A percentile compares a stretch with the other conserved stretches of the same genome.
Conservation (phyloP, 176 grass and related monocot genomes). For the Pontederia paniculata region DNA sequence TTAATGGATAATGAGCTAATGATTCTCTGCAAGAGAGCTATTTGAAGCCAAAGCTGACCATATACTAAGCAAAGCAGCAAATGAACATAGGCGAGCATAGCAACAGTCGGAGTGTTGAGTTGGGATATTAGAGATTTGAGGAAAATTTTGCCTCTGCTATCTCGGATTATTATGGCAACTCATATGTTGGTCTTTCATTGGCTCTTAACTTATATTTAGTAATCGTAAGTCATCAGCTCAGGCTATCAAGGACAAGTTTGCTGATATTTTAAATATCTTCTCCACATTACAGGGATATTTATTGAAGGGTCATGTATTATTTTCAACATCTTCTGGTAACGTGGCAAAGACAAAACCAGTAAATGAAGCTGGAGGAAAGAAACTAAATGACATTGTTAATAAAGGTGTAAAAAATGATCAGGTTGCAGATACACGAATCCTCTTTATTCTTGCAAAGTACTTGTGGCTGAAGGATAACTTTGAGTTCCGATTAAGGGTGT, state of each 20-base stretch:
- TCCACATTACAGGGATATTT: conserved; percentile 21
- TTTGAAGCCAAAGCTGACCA: too few species aligned
- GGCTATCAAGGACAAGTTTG: not conserved
- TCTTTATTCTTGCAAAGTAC: conserved; percentile 70
- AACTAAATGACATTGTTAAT: conserved; percentile 31
- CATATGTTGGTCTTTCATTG: too few species aligned
- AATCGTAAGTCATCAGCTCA: not conserved
- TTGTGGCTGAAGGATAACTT: conserved; percentile 64
- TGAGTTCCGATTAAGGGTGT: conserved; percentile 80
- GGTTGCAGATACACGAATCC: conserved; percentile 69
- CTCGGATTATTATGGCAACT: too few species aligned
- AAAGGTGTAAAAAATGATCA: conserved; percentile 48
- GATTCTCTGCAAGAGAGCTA: too few species aligned
- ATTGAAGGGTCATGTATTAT: conserved; percentile 47
- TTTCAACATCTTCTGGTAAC: conserved; percentile 66
- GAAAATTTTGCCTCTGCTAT: too few species aligned
- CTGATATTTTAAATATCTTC: not conserved
- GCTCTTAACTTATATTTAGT: not conserved
- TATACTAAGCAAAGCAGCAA: too few species aligned
- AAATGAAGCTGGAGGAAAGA: conserved; percentile 33
- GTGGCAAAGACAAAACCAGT: conserved; percentile 25
- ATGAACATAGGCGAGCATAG: too few species aligned
- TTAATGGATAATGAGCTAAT: too few species aligned
- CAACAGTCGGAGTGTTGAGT: too few species aligned
- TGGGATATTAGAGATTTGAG: too few species aligned